A percentile compares a stretch with the other conserved stretches of the same genome.
Evolutionary conservation across 176 grass and related monocot species (phyloP).

Genomic region (Dactylis glomerata): DNA sequence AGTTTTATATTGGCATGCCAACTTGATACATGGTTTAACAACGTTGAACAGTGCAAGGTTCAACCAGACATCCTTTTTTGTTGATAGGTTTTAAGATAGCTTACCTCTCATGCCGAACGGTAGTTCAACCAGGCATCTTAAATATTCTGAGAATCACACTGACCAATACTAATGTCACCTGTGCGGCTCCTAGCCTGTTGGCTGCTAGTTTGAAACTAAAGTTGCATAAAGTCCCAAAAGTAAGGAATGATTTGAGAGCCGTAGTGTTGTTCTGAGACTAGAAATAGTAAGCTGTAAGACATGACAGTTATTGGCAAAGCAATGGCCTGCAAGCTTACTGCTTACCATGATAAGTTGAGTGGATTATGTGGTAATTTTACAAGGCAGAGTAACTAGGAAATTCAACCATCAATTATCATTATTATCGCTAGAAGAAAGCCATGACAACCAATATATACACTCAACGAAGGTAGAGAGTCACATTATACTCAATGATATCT

Average conservation of each 20-base stretch:
- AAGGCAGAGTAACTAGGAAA: background rate
- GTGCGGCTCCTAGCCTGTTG: background rate
- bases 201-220: background rate
- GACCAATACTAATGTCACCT: background rate
- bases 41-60: background rate
- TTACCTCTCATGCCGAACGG: background rate
- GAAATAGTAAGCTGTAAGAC: background rate
- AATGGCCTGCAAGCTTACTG: background rate
- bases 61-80: background rate
- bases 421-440: background rate
- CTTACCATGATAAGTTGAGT: background rate
- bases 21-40: background rate
- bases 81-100: background rate
- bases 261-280: background rate
- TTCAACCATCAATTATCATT: background rate
- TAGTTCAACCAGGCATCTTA: background rate
- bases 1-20: too few species aligned
- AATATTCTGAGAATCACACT: background rate
- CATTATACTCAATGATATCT: conserved; percentile 18
- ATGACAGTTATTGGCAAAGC: background rate
- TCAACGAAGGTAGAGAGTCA: background rate
- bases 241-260: background rate
- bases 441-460: background rate
- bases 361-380: background rate
- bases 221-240: background rate